Evolutionary conservation across 441 rosid genomes (phyloP).

Genomic region (Bocquillonia castaneifolia): DNA sequence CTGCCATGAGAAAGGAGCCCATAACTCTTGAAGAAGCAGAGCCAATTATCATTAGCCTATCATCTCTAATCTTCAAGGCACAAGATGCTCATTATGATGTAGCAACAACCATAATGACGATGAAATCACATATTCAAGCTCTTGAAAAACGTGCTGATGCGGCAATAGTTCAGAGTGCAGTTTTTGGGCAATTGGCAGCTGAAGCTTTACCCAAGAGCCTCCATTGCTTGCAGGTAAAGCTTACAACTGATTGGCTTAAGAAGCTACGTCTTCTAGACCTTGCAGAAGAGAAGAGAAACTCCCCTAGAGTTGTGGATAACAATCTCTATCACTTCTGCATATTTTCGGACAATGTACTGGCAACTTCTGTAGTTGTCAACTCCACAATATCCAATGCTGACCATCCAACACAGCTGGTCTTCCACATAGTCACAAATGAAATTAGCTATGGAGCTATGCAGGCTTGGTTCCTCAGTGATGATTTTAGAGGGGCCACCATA

Average conservation of each 20-base stretch:
- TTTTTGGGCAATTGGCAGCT: slow-evolving; percentile 70
- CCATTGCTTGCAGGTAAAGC: slow-evolving; percentile 71
- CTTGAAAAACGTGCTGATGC: slow-evolving; percentile 93
- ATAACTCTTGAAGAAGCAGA: slow-evolving; percentile 63
- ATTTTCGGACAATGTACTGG: slow-evolving; percentile 79
- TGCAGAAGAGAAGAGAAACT: slow-evolving; percentile 60
- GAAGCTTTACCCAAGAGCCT: slow-evolving; percentile 73
- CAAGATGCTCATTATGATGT: slow-evolving; percentile 88
- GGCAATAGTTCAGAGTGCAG: slow-evolving; percentile 67
- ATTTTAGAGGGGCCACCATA: slow-evolving; percentile 72
- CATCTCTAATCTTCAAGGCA: slow-evolving; percentile 72
- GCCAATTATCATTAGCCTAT: slow-evolving; percentile 61
- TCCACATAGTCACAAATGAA: slow-evolving; percentile 72
- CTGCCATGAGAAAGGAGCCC: slow-evolving; percentile 77
- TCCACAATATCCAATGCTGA: slow-evolving; percentile 78
- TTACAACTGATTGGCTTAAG: slow-evolving; percentile 63
- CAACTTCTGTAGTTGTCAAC: slow-evolving; percentile 76
- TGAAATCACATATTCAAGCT: slow-evolving; percentile 91
- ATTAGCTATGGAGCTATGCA: slow-evolving; percentile 83
- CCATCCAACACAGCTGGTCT: slow-evolving; percentile 87
- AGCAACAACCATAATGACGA: slow-evolving; percentile 77
- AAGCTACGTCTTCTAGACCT: slow-evolving; percentile 46
- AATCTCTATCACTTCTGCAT: slow-evolving; percentile 92
- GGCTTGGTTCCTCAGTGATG: slow-evolving; percentile 73
- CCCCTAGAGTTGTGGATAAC: slow-evolving; percentile 77